These are phyloP conservation scores for Pichia sp. DNA, from an alignment of 1,139 yeast species.

Conservation along the genomic window DNA sequence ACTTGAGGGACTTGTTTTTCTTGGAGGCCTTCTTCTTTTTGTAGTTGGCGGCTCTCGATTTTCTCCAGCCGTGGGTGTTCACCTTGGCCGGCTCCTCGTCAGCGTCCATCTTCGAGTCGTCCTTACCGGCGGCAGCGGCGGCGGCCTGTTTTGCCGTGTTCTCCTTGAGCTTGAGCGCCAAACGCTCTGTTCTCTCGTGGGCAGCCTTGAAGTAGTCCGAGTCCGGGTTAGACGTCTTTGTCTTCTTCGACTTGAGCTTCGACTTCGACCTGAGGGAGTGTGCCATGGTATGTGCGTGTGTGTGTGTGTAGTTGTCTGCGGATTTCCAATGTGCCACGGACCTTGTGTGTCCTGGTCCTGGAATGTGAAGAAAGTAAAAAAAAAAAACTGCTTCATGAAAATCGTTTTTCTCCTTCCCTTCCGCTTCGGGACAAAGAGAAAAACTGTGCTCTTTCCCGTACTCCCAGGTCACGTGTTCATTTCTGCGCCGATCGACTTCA, in stretches of 20 bases:
- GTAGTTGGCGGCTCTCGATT: slow-evolving; percentile 64
- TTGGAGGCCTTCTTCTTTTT: slow-evolving; percentile 55
- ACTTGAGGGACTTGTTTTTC: slow-evolving; percentile 35
- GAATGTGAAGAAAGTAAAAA: too few relatives aligned
- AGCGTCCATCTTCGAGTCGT: slow-evolving; percentile 11
- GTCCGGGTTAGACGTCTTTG: slow-evolving; percentile 50
- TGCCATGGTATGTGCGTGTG: slow-evolving; percentile 50
- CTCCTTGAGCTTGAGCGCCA: slow-evolving; percentile 56
- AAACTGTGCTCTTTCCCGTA: too few relatives aligned
- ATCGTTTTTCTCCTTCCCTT: too few relatives aligned
- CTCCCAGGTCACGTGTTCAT: too few relatives aligned
- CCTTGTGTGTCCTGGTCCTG: too few relatives aligned
- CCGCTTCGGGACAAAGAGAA: too few relatives aligned
- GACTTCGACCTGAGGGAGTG: slow-evolving; percentile 84
- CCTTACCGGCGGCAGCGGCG: neutral
- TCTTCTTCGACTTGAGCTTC: slow-evolving; percentile 67
- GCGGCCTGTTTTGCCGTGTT: slow-evolving; percentile 42
- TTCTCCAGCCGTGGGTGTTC: slow-evolving; percentile 82
- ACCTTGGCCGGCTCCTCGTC: slow-evolving; percentile 37
- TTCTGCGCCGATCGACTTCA: too few relatives aligned
- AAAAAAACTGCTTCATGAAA: too few relatives aligned
- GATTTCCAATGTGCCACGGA: too few relatives aligned
- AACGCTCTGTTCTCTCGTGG: slow-evolving; percentile 65
- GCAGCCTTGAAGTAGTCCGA: slow-evolving; percentile 58
- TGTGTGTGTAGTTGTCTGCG: too few relatives aligned